Evolutionary conservation across 306 rosid genomes (phyloP).

Genomic region (Quercus mongolica): DNA sequence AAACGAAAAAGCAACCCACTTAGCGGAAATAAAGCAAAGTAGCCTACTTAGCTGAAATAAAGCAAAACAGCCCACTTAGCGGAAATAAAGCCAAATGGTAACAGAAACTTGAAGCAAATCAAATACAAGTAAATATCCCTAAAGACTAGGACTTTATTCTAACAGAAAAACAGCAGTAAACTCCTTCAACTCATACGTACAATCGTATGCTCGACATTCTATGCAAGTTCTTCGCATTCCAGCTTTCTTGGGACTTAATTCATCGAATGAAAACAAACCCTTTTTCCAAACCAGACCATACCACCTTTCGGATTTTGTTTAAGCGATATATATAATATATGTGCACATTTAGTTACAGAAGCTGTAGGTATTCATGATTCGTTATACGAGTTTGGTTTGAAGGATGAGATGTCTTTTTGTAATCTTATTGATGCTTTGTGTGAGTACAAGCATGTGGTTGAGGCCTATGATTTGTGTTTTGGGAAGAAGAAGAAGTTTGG

Average conservation of each 20-base stretch:
- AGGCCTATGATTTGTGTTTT: constrained; percentile 68
- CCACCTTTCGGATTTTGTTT: constrained; percentile 73
- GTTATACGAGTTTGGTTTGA: constrained; percentile 52
- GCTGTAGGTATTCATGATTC: constrained; percentile 56
- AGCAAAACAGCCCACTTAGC: too few species aligned
- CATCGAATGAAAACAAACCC: constrained; percentile 54
- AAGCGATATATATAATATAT: constrained; percentile 49
- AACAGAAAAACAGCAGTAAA: too few species aligned
- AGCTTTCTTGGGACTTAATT: constrained; percentile 58
- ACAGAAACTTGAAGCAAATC: too few species aligned
- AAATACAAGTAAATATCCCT: too few species aligned
- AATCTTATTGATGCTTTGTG: constrained; percentile 78
- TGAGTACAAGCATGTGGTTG: constrained; percentile 73
- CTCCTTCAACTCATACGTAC: constrained; percentile 66
- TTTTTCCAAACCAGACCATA: constrained; percentile 53
- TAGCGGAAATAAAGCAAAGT: too few species aligned
- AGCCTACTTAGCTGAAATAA: too few species aligned
- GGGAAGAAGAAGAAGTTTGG: constrained; percentile 29
- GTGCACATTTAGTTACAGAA: constrained; percentile 63
- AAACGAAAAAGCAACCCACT: too few species aligned
- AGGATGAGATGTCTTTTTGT: constrained; percentile 58
- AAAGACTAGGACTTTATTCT: too few species aligned
- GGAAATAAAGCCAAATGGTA: too few species aligned
- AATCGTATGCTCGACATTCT: constrained; percentile 70
- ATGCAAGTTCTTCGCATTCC: constrained; percentile 78